Evolutionary conservation across 306 rosid genomes (phyloP).

Genomic region (Fagus crenata): DNA sequence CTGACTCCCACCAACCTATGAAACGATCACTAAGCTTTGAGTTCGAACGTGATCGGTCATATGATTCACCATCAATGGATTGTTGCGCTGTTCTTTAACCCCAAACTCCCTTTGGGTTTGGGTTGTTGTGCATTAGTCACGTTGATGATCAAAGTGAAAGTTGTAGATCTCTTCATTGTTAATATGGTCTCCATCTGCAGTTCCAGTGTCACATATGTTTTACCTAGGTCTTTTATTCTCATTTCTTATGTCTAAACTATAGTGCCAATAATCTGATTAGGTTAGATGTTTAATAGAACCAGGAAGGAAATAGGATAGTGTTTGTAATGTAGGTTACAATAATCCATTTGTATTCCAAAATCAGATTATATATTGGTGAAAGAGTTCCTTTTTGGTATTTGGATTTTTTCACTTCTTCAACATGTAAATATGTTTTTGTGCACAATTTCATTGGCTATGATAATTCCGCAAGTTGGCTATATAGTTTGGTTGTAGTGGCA

Average conservation of each 20-base stretch:
- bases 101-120: slow-evolving; percentile 20
- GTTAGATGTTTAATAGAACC: slow-evolving; percentile 54
- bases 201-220: slow-evolving; percentile 28
- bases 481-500: no score
- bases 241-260: no score
- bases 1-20: not conserved
- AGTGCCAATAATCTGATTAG: slow-evolving; percentile 50
- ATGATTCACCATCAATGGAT: slow-evolving; percentile 23
- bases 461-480: no score
- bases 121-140: slow-evolving; percentile 36
- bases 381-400: not conserved
- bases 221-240: no score
- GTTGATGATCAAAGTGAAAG: not conserved
- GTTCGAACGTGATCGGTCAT: slow-evolving; percentile 8
- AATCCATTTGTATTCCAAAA: slow-evolving; percentile 52
- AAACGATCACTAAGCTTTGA: slow-evolving; percentile 7
- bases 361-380: slow-evolving; percentile 39
- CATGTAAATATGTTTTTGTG: not conserved
- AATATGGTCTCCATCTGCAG: slow-evolving; percentile 22
- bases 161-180: not conserved
- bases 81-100: slow-evolving; percentile 18
- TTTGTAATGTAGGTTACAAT: slow-evolving; percentile 49
- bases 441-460: not conserved
- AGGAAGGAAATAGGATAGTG: slow-evolving; percentile 39
- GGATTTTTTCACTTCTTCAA: not conserved